Evolutionary conservation across 108 stramenopile genomes (phyloP), one percentile per base, ranked within the genome.

Genomic region (Cyclotella cryptica): DNA sequence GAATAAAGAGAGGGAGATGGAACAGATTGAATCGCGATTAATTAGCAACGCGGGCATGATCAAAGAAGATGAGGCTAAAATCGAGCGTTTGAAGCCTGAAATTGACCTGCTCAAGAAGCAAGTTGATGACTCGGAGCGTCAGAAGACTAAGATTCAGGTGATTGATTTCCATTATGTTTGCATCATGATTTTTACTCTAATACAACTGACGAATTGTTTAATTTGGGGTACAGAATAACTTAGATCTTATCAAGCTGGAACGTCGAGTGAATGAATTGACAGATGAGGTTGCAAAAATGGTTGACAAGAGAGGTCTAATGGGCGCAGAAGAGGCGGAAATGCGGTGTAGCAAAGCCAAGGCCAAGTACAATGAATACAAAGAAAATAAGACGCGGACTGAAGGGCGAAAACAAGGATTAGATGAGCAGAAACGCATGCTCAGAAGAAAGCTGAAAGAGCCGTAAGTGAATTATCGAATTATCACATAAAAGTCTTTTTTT

Each of bases 401-500:
- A 69, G 94, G 94, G 27, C 78, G 88, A 66, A 79, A 79, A 53
- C 71, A 72, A 29, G 91, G 86, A 57, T 70, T 92, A 57, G 52
- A 81, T 44, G 91, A 90, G 42, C 89, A 83, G 52, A 86, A 90
- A 60, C 88, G 90, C 43, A 73, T 30, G 8, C 69, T 92, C 41
- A 89, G 86, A 85, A 81, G 83, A 70, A 76, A 86, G 27, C 70
- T 77, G 29, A 69, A 74, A 11, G 71, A 74, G 58, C 66, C 63
- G 77, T 78, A 51, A 85, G 65, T 49, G 52, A 78, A 17, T 46
- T 12, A 9, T n/a, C n/a, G 15, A 43, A 64, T 59, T 29, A 5
- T 59, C 26, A 22, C 57, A 58, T 58, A 2, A 1, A 19, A n/a
- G n/a, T 51, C 8, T 51, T 51, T 3, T 8, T 8, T 51, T 8